phyloP scores from a whole-genome alignment of 495 filamentous ascomycete species.

The Parathielavia appendiculata region DNA sequence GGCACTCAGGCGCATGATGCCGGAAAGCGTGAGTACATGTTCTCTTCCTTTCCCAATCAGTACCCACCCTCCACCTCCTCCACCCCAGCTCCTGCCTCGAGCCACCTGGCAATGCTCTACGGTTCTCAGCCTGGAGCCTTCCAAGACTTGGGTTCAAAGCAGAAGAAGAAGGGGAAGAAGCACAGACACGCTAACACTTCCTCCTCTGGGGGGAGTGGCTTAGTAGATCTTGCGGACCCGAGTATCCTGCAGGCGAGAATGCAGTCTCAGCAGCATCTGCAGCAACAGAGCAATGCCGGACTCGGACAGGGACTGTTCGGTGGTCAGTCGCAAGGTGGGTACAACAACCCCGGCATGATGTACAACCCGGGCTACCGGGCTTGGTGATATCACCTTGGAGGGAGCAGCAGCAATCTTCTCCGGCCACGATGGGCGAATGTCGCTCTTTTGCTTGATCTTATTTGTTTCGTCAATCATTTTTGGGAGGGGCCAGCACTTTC shows the following conservation, averaged over 20 bases:
- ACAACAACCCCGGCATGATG: conserved; percentile 84
- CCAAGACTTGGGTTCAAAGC: conserved; percentile 84
- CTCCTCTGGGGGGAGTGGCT: conserved; percentile 93
- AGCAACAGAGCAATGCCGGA: conserved; percentile 65
- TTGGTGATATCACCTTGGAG: conserved; percentile 52
- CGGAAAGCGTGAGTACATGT: conserved; percentile 94
- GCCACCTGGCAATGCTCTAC: conserved; percentile 85
- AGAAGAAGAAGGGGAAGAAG: conserved; percentile 99
- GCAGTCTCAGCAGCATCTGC: conserved; percentile 83
- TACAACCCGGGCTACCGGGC: conserved; percentile 71
- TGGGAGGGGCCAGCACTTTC: conserved; percentile 21
- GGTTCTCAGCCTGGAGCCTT: conserved; percentile 75
- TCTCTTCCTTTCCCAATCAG: conserved; percentile 65
- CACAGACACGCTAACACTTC: conserved; percentile 99
- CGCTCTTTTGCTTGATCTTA: conserved; percentile 12
- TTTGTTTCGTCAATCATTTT: conserved; percentile 10
- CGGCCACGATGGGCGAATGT: neutral
- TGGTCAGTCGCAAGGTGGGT: conserved; percentile 98
- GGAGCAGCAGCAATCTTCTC: neutral
- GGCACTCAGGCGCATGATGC: conserved; percentile 67
- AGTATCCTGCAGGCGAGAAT: conserved; percentile 98
- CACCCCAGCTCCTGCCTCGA: conserved; percentile 82
- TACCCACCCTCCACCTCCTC: conserved; percentile 71
- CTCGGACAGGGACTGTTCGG: conserved; percentile 82
- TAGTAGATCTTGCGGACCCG: conserved; percentile 99